Base-by-base conservation (phyloP, 192 early-diverging fungal species). In the Linnemannia elongata region DNA sequence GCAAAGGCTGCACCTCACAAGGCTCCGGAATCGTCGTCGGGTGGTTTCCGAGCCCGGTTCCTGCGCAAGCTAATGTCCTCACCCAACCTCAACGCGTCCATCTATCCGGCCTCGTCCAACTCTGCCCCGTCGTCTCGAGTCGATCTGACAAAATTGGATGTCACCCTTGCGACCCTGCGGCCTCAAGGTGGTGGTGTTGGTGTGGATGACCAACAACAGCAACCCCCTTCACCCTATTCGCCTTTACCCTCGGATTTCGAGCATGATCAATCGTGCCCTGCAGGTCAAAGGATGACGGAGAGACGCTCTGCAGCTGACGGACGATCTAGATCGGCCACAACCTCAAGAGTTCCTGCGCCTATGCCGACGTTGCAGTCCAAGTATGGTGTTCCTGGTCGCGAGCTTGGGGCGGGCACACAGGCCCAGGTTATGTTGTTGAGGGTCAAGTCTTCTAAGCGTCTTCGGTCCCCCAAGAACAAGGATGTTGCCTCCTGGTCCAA, bases 361-460 rank as follows among this genome's bases (percentile, higher is more conserved):
- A 71, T 72, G 73, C 83, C 83, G 2, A 85, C 83, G 0, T 42
- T 85, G 13, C 83, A 85, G 45, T 85, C 83, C 57, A 85, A 85
- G 71, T 85, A 85, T 73, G 83, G 83, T 47, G 45, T 80, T 20
- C 83, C 83, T 27, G 74, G 78, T 36, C 78, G 78, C 4, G 83
- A 85, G 36, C 45, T 85, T 4, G 83, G 83, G 1, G 83, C 83
- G 17, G 83, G 83, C 4, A 85, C 83, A 1, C 83, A 85, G 57
- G 83, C 83, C 1, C 83, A 85, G 41, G 83, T 85, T 3, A 85
- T 85, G 83, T 69, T 85, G 9, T 36, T 85, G 68, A 68, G 83
- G 13, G 83, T 80, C 27, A 76, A 54, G 44, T 85, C 83, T 4
- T 41, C 83, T 33, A 85, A 85, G 55, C 72, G 77, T 35, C 7